Evolutionary conservation across 2,329 filamentous ascomycete genomes (phyloP), one percentile per base, ranked within the genome.

Genomic region (Periconia sp.): DNA sequence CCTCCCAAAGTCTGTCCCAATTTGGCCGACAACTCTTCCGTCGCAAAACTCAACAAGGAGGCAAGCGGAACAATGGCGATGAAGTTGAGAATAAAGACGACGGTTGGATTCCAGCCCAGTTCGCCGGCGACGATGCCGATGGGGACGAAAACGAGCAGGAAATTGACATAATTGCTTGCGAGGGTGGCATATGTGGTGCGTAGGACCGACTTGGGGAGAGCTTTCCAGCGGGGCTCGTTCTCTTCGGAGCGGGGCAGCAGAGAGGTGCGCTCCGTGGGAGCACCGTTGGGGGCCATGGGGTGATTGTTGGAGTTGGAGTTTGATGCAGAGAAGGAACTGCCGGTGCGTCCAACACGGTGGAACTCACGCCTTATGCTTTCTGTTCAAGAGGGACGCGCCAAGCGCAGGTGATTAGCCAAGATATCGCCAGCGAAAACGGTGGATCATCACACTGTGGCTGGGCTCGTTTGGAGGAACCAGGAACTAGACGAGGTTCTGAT

Each of bases 1-100:
- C 89, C 89, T 53, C 89, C 89, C 27, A 92, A 73, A 1, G 88
- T 88, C 64, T 91, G 86, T 45, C 89, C 89, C 20, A 92, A 76
- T 68, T 87, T 87, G 14, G 82, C 78, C 2, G 87, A 86, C 55
- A 92, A 84, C 74, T 92, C 88, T 73, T 92, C 89, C 1, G 89
- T 91, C 54, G 88, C 89, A 72, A 90, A 91, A 50, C 87, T 89
- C 54, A 92, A 77, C 55, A 91, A 81, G 19, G 88, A 84, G 13
- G 88, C 88, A 37, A 92, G 80, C 2, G 89, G 89, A 57, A 92
- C 86, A 60, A 92, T 91, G 63, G 89, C 89, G 62, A 92, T 82
- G 77, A 92, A 92, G 77, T 92, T 92, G 71, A 92, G 82, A 46
- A 85, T 78, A 73, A 92, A 92, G 59, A 91, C 82, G 51, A 83